Evolutionary conservation across 129 eudicot species (phyloP), one percentile per base, ranked within the genome.

Genomic region (Lactuca saligna): DNA sequence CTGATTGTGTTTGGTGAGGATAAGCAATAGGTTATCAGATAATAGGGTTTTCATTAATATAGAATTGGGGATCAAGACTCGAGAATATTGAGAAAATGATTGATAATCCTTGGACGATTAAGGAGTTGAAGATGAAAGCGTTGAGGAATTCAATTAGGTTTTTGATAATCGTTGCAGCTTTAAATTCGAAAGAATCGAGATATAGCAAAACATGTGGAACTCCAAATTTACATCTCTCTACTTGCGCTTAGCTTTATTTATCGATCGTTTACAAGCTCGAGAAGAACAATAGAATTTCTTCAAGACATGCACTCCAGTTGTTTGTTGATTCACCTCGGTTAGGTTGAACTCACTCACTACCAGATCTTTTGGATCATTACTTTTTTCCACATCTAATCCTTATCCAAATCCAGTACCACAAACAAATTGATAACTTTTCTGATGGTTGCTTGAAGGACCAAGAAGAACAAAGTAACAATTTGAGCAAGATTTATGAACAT

Each of bases 321-420:
- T 88, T 88, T 51, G 69, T 75, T 34, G 91, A 85, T 67, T 79
- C 91, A 6, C 96, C 96, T 17, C 77, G 46, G 20, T 74, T 88
- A 17, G 91, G 87, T 14, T 82, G 91, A n/a, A 74, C 75, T 0
- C 91, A 78, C 29, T 76, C 85, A 84, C 66, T 88, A 35, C 87
- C 91, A 9, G 96, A 88, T 11, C 81, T 88, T 77, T 88, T 91
- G 96, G 89, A 85, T 15, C 96, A 88, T 76, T 79, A 85, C 60
- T 88, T 88, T 74, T 84, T 88, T 29, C 96, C 96, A 6, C 91
- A 88, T 63, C 87, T 88, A 3, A 83, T 88, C 15, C 96, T 85
- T 68, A 55, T 88, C 46, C 29, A 86, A 81, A 79, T 86, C 63
- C 86, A 93, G 96, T 82, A 77, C 58, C 65, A 59, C 4, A 73